These are phyloP conservation scores for Solanum okadae DNA, from an alignment of 257 asterid genomes.

Conservation along the genomic window DNA sequence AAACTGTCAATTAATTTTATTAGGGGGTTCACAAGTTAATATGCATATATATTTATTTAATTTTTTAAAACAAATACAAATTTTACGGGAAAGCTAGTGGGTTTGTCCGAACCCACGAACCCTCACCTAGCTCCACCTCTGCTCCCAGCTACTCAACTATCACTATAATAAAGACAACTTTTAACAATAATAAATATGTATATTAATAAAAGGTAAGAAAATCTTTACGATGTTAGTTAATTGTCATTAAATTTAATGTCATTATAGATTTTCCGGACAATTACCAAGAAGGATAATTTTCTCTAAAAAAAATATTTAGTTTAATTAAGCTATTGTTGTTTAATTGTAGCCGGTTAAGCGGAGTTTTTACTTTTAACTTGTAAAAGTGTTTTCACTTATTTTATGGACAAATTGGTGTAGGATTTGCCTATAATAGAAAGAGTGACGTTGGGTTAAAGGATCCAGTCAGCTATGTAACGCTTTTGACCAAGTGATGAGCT, in stretches of 20 bases:
- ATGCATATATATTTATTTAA: too few species aligned
- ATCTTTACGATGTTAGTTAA: rapidly evolving
- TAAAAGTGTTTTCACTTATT: background rate
- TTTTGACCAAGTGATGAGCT: background rate
- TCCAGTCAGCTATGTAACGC: background rate
- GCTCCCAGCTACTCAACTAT: background rate
- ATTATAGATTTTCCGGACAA: rapidly evolving
- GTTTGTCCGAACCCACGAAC: rapidly evolving
- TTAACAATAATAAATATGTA: too few species aligned
- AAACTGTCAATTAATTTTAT: too few species aligned
- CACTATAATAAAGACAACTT: background rate
- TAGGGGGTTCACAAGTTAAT: too few species aligned
- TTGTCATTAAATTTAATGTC: background rate
- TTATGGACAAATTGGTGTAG: background rate
- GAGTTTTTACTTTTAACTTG: background rate
- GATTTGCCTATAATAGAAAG: conserved; percentile 50
- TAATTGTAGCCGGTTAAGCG: rapidly evolving
- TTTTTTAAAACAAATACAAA: too few species aligned
- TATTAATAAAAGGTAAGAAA: too few species aligned
- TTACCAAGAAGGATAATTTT: too few species aligned
- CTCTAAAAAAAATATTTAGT: too few species aligned
- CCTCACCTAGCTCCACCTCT: background rate
- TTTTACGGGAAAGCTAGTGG: background rate
- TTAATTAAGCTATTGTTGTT: rapidly evolving
- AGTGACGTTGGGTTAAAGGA: conserved; percentile 26